These are phyloP conservation scores for Umbilicus rupestris DNA, from an alignment of 164 flowering plant genomes.

Conservation along the genomic window DNA sequence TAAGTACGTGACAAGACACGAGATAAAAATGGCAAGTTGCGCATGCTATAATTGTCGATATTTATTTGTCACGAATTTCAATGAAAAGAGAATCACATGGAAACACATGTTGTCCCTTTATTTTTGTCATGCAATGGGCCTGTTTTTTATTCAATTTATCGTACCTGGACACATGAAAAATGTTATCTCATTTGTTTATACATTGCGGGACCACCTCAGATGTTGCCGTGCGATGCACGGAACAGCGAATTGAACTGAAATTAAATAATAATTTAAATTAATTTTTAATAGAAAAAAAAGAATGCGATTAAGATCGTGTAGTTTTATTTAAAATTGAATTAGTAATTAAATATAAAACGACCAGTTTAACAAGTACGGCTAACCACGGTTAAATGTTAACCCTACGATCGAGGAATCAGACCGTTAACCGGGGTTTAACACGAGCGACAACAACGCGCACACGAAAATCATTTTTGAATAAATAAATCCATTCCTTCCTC, in stretches of 20 bases:
- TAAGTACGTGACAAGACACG: neutral
- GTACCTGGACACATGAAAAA: constrained; percentile 1
- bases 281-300: too few species aligned
- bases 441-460: neutral
- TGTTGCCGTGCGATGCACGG: neutral
- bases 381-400: neutral
- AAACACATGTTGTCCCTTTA: neutral
- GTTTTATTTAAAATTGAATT: too few species aligned
- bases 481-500: neutral
- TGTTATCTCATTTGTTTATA: neutral
- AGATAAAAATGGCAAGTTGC: neutral
- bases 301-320: too few species aligned
- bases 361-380: neutral
- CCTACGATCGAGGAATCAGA: too few species aligned
- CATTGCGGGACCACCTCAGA: neutral
- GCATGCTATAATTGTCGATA: neutral
- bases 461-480: neutral
- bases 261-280: too few species aligned
- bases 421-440: neutral
- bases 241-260: too few species aligned
- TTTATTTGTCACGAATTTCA: neutral
- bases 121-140: neutral
- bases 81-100: neutral
- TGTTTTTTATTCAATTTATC: neutral
- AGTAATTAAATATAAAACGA: too few species aligned